A percentile compares a stretch with the other conserved stretches of the same genome.
Conservation (phyloP, 306 rosid species). For the Fagus sylvatica region DNA sequence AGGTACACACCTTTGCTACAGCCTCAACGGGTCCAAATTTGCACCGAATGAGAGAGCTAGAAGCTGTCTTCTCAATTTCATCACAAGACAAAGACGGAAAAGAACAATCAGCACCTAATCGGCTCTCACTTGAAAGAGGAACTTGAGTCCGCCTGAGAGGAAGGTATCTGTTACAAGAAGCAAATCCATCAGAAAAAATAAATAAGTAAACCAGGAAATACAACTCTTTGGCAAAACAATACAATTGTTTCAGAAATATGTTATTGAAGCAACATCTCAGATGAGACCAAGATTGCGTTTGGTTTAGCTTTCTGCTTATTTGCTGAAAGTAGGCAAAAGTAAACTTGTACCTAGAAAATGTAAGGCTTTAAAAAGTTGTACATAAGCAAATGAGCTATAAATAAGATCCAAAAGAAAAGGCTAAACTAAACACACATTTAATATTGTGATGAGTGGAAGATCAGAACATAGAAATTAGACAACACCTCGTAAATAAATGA, state of each 20-base stretch:
- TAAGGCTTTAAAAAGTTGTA: no score
- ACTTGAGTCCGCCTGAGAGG: slow-evolving; percentile 66
- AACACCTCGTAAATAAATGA: background rate
- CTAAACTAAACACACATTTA: no score
- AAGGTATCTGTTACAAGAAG: slow-evolving; percentile 62
- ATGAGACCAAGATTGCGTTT: background rate
- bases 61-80: slow-evolving; percentile 53
- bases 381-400: no score
- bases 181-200: slow-evolving; percentile 14
- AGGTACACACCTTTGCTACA: slow-evolving; percentile 73
- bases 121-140: slow-evolving; percentile 41
- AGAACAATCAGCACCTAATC: slow-evolving; percentile 42
- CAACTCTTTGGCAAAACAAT: background rate
- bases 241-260: slow-evolving; percentile 8
- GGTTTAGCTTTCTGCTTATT: no score
- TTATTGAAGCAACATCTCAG: background rate
- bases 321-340: no score
- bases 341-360: no score
- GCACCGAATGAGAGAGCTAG: slow-evolving; percentile 63
- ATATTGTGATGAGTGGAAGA: background rate
- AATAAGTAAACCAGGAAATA: no score
- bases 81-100: slow-evolving; percentile 66
- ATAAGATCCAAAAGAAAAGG: no score
- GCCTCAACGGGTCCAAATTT: slow-evolving; percentile 78
- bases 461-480: background rate